Evolutionary conservation across 1,284 basidiomycete genomes (phyloP), one percentile per base, ranked within the genome.

Genomic region (Marasmius fiardii): DNA sequence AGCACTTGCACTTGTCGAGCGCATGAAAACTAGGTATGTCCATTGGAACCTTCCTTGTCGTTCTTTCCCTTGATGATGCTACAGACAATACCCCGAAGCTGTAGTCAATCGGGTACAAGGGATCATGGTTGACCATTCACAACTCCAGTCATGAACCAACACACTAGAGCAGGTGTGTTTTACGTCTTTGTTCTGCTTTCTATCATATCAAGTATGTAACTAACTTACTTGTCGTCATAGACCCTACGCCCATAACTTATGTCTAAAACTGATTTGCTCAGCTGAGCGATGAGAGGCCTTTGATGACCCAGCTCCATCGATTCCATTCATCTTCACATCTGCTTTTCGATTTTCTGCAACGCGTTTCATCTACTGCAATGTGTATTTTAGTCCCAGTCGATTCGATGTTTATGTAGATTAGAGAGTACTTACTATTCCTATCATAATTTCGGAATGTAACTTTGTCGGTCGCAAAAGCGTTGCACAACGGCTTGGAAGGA

Each of bases 21-120:
- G 93, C 45, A 79, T 98, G 65, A 85, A 87, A 71, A 78, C 82
- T 60, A 81, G 94, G 88, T 86, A 63, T 34, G 80, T 74, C 14
- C 45, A 7, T 41, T 45, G 5, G 54, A 14, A 37, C 23, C 41
- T 24, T 60, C 11, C 52, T 58, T 35, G n/a, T n/a, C 20, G 35
- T 28, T n/a, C 51, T 43, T 51, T n/a, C 11, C 11, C 39, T 14
- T 41, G 39, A 16, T 20, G 5, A 4, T 41, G n/a, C n/a, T 16
- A 2, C 51, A 89, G 89, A 67, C 78, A 83, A 71, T 92, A 88
- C 72, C 89, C 89, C 7, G 79, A 81, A 53, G 84, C 84, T n/a
- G 84, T 87, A 47, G 83, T 78, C 58, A 82, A 82, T 62, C 79
- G 85, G 52, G 85, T 86, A 60, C 79, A 81, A 53, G 83, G 83